Conservation (phyloP, 306 rosid species). For the Prunus fruticosa region DNA sequence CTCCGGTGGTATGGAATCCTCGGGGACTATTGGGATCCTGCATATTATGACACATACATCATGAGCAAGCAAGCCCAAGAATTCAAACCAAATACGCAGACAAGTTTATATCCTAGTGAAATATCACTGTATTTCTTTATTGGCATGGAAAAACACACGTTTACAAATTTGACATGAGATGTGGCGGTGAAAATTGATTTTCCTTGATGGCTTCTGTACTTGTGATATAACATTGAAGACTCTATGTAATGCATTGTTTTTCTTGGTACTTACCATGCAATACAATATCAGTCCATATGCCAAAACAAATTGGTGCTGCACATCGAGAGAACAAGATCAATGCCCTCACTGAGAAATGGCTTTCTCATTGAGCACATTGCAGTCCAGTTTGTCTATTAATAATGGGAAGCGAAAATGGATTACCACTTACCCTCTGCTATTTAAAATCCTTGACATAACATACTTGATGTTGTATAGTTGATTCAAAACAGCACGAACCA, state of each 20-base stretch:
- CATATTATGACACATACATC: background rate
- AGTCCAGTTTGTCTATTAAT: background rate
- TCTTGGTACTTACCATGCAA: no score
- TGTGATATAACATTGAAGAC: no score
- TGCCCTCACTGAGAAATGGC: background rate
- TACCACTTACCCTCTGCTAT: background rate
- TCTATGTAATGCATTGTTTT: no score
- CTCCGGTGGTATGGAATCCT: constrained; percentile 34
- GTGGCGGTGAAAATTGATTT: background rate
- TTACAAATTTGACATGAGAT: background rate
- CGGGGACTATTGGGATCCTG: constrained; percentile 10
- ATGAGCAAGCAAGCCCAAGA: background rate
- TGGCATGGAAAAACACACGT: background rate
- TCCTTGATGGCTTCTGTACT: no score
- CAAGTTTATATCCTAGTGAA: background rate
- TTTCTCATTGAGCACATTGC: background rate
- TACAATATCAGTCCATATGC: background rate
- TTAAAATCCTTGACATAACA: background rate
- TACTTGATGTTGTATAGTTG: background rate
- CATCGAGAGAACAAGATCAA: background rate
- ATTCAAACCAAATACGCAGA: background rate
- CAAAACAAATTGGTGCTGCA: background rate
- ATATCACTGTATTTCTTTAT: no score
- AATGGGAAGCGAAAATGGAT: background rate
- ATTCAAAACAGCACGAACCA: background rate